Evolutionary conservation across 2,329 filamentous ascomycete genomes (phyloP).

Genomic region (Teratosphaeriaceae sp.): DNA sequence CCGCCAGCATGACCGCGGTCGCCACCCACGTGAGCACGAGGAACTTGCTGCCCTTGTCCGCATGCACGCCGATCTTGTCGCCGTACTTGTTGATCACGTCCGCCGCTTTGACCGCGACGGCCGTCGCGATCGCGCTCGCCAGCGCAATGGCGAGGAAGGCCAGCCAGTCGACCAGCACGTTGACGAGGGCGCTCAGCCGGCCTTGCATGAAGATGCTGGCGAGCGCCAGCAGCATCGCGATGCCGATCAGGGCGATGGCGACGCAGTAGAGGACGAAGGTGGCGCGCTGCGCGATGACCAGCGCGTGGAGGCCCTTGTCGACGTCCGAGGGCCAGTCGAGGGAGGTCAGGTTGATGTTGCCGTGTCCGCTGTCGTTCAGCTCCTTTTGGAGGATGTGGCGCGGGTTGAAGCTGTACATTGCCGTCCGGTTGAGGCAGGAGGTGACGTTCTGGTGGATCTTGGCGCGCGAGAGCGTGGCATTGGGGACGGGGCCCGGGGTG

Average conservation of each 20-base stretch:
- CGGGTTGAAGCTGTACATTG: constrained; percentile 54
- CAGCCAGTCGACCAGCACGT: constrained; percentile 44
- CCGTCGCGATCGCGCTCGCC: constrained; percentile 67
- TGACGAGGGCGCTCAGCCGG: constrained; percentile 42
- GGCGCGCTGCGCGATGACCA: constrained; percentile 45
- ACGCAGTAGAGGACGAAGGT: constrained; percentile 56
- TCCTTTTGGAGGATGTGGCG: constrained; percentile 43
- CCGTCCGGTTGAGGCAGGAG: constrained; percentile 46
- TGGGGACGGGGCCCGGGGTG: constrained; percentile 35
- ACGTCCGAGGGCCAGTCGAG: constrained; percentile 53
- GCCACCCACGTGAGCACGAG: constrained; percentile 55
- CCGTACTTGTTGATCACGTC: constrained; percentile 49
- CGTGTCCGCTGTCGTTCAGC: constrained; percentile 35
- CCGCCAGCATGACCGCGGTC: constrained; percentile 29
- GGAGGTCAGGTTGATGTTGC: constrained; percentile 44
- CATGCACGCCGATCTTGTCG: constrained; percentile 42
- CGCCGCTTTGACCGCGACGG: constrained; percentile 49
- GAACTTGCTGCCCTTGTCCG: constrained; percentile 48
- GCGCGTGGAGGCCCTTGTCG: constrained; percentile 45
- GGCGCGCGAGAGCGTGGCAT: constrained; percentile 32
- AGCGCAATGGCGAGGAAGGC: constrained; percentile 57
- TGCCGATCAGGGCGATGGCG: constrained; percentile 46
- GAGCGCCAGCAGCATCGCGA: constrained; percentile 43
- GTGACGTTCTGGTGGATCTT: constrained; percentile 47
- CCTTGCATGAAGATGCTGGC: constrained; percentile 40